phyloP scores from a whole-genome alignment of 495 filamentous ascomycete species.

The Geoglossum glabrum region DNA sequence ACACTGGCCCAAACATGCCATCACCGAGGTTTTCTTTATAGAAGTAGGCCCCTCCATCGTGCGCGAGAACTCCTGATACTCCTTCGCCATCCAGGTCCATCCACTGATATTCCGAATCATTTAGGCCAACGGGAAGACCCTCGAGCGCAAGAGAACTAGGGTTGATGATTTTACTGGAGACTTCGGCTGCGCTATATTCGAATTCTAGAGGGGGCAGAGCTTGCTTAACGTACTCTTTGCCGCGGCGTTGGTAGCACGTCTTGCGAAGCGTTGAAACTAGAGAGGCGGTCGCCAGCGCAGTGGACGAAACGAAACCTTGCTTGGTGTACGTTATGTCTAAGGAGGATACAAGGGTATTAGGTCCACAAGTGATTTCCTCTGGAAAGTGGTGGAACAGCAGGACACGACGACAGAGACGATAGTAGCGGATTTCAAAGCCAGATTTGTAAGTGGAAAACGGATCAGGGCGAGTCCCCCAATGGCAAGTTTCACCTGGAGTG shows the following conservation, averaged over 20 bases:
- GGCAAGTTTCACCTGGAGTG: neutral
- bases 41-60: neutral
- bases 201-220: neutral
- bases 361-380: constrained; percentile 2
- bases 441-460: constrained; percentile 13
- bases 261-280: neutral
- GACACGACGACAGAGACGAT: constrained; percentile 18
- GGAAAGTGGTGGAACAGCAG: constrained; percentile 21
- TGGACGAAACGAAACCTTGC: neutral
- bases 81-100: constrained; percentile 20
- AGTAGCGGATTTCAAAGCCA: constrained; percentile 18
- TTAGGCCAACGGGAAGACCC: constrained; percentile 5
- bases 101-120: constrained; percentile 7
- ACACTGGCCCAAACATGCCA: neutral
- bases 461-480: constrained; percentile 15
- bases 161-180: neutral
- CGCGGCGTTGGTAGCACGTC: neutral
- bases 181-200: neutral
- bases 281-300: neutral
- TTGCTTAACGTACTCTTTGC: neutral
- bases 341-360: neutral
- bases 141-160: neutral
- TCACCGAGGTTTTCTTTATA: neutral
- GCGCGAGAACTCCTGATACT: constrained; percentile 9
- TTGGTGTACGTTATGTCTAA: neutral